Percentiles rank a stretch among this genome's conserved stretches.
These are phyloP conservation scores for Chaetomidium leptoderma DNA, from an alignment of 495 filamentous ascomycete genomes.

Conservation along the genomic window DNA sequence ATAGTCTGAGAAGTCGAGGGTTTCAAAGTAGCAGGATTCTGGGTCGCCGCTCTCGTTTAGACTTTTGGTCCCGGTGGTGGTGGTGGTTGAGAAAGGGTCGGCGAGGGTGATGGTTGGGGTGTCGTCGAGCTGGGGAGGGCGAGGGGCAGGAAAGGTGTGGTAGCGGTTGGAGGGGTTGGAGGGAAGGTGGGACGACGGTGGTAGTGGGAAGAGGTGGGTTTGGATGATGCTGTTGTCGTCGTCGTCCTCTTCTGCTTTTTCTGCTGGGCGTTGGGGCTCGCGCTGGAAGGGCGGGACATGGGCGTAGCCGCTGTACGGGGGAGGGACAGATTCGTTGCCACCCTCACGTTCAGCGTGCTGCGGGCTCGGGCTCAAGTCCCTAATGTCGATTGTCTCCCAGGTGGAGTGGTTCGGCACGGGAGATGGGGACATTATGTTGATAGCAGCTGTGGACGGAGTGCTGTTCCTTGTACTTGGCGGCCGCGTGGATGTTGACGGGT, in stretches of 20 bases:
- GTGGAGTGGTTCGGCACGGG: background rate
- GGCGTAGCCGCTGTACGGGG: background rate
- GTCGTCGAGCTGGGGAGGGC: too few species aligned
- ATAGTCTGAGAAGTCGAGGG: slow-evolving; percentile 4
- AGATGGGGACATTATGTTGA: background rate
- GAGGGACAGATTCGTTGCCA: background rate
- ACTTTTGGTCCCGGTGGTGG: too few species aligned
- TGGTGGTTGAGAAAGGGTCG: background rate
- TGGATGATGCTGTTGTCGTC: background rate
- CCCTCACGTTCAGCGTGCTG: background rate
- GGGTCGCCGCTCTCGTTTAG: background rate
- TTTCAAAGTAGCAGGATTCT: background rate
- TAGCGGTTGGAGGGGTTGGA: background rate
- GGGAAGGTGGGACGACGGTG: background rate
- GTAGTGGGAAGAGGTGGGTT: background rate
- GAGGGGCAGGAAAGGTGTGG: background rate
- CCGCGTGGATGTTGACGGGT: background rate
- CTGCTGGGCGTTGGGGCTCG: background rate
- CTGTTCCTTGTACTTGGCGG: background rate
- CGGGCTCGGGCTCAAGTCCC: background rate
- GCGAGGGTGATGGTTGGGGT: background rate
- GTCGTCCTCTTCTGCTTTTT: background rate
- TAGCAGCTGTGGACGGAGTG: background rate
- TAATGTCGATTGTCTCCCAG: background rate
- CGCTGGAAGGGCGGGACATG: background rate